A percentile compares a stretch with the other conserved stretches of the same genome.
Evolutionary conservation across 2,329 filamentous ascomycete species (phyloP).

Genomic region (Exophiala lecanii-corni): DNA sequence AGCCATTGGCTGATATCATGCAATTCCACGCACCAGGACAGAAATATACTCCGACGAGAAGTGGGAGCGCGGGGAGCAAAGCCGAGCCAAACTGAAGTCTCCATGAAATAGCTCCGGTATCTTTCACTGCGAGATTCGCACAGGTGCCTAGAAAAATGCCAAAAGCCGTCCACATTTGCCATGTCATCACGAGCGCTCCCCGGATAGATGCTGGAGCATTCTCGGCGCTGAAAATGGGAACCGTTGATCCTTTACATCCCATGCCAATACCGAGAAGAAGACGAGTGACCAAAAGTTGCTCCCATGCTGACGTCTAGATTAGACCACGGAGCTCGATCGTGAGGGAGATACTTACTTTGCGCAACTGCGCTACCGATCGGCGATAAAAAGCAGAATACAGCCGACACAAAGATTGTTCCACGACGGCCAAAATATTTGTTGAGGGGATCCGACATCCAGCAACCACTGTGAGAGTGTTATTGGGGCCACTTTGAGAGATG

Average conservation of each 20-base stretch:
- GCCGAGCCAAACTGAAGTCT: slow-evolving; percentile 61
- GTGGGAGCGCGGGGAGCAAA: slow-evolving; percentile 60
- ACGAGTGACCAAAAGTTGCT: slow-evolving; percentile 64
- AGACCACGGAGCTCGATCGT: not conserved
- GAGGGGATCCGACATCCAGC: slow-evolving; percentile 69
- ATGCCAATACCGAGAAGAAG: slow-evolving; percentile 73
- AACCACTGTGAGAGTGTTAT: slow-evolving; percentile 57
- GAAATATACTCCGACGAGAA: slow-evolving; percentile 55
- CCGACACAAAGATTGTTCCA: slow-evolving; percentile 58
- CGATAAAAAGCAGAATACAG: slow-evolving; percentile 63
- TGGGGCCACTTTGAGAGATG: slow-evolving; percentile 45
- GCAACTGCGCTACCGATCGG: slow-evolving; percentile 55
- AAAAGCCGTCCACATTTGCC: slow-evolving; percentile 58
- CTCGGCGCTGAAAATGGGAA: slow-evolving; percentile 73
- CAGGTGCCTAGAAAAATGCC: slow-evolving; percentile 64
- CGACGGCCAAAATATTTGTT: slow-evolving; percentile 66
- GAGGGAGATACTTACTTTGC: slow-evolving; percentile 41
- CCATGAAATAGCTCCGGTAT: slow-evolving; percentile 58
- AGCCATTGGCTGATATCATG: too few relatives aligned
- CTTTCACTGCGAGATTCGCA: slow-evolving; percentile 61
- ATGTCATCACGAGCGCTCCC: slow-evolving; percentile 76
- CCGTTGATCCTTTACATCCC: slow-evolving; percentile 68
- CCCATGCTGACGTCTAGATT: slow-evolving; percentile 46
- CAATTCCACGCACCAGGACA: slow-evolving; percentile 55
- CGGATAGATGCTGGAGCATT: slow-evolving; percentile 65